These are phyloP conservation scores for Solanum etuberosum DNA, from an alignment of 257 asterid genomes.

Conservation along the genomic window DNA sequence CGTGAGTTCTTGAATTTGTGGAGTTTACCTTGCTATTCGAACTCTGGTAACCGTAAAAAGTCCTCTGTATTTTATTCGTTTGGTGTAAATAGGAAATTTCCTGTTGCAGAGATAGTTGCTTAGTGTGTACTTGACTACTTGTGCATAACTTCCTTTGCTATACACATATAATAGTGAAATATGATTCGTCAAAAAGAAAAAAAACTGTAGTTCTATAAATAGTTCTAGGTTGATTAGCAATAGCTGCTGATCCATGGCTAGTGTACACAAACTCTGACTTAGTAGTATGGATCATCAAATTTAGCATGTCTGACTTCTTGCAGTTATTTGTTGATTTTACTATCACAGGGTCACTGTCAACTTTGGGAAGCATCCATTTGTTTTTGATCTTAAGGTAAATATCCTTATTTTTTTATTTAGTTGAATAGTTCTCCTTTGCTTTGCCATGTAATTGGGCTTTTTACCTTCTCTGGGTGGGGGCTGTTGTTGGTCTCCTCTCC, in stretches of 20 bases:
- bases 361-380: slow-evolving; percentile 77
- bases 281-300: background rate
- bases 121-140: background rate
- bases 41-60: background rate
- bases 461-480: background rate
- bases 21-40: background rate
- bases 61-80: background rate
- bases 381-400: slow-evolving; percentile 72
- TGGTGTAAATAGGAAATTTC: background rate
- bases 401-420: background rate
- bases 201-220: background rate
- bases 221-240: background rate
- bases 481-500: background rate
- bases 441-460: background rate
- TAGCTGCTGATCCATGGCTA: background rate
- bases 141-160: background rate
- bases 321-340: slow-evolving; percentile 12
- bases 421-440: background rate
- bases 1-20: background rate
- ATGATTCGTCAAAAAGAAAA: background rate
- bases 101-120: background rate
- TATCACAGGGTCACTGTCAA: slow-evolving; percentile 76
- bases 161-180: background rate
- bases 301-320: slow-evolving; percentile 4
- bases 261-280: background rate